These are phyloP conservation scores for Boletus sensibilis DNA, from an alignment of 768 basidiomycete species.

Conservation along the genomic window DNA sequence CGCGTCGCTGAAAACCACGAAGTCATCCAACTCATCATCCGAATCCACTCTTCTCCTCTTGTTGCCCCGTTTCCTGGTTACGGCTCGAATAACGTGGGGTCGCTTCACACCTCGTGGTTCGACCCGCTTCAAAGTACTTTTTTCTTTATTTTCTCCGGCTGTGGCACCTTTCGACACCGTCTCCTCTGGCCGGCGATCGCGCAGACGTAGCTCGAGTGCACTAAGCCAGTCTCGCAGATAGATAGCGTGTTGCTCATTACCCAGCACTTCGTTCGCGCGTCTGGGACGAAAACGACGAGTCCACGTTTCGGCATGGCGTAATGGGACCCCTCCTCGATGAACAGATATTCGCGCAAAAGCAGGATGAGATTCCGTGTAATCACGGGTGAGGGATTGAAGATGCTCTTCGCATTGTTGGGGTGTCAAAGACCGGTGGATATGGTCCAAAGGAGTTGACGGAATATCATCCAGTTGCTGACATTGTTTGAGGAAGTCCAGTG, in stretches of 20 bases:
- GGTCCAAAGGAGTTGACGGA: background rate
- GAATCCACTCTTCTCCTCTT: conserved; percentile 56
- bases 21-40: conserved; percentile 55
- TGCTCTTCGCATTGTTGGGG: conserved; percentile 16
- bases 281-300: conserved; percentile 73
- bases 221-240: conserved; percentile 79
- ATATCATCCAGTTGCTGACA: background rate
- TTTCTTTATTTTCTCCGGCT: conserved; percentile 15
- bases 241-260: conserved; percentile 67
- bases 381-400: conserved; percentile 8
- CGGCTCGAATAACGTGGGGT: conserved; percentile 55
- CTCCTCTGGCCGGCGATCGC: conserved; percentile 6
- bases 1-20: conserved; percentile 49
- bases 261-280: conserved; percentile 71
- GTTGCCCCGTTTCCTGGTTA: conserved; percentile 44
- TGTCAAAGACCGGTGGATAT: conserved; percentile 9
- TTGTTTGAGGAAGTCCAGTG: conserved; percentile 22
- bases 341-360: conserved; percentile 45
- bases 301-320: conserved; percentile 53
- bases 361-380: conserved; percentile 43
- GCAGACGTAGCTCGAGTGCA: conserved; percentile 61
- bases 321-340: conserved; percentile 6
- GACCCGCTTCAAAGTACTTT: conserved; percentile 24
- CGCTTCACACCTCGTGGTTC: conserved; percentile 50
- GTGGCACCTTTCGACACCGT: background rate